Base-by-base conservation (phyloP, 441 rosid species). In the Capsella rubella region DNA sequence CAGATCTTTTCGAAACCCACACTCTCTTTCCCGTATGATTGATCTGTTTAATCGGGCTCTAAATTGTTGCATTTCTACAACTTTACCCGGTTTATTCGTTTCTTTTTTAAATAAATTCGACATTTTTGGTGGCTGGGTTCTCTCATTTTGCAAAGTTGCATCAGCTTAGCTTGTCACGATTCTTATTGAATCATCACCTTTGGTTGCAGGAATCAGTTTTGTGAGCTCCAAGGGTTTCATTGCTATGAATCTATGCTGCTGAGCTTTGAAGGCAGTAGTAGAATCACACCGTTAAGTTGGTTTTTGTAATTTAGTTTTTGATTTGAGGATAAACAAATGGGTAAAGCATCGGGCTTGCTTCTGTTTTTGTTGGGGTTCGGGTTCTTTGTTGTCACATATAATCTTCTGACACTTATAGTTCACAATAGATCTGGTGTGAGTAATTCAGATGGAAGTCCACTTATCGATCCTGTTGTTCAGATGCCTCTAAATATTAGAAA, bases 371-470 rank as follows among this genome's bases (percentile, higher is more conserved):
- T 92, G 74, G 86, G 83, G 76, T 71, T 85, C 35, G 96, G 93
- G 27, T 85, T 84, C 65, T 88, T 76, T 84, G 79, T 90, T 51
- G 90, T 83, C 2, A 84, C 89, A 9, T 92, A 90, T 60, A 92
- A 92, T 82, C 78, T 92, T 66, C 39, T 92, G 35, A 83, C 86
- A 4, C 69, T 84, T 84, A 65, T 83, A 35, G 67, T 81, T 34
- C 91, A 84, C 80, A 80, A 85, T 65, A 83, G 82, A 82, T 75
- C 82, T 18, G 15, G 53, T 62, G 79, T 71, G 77, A 80, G 69
- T 71, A 80, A 78, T 67, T 63, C 83, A 52, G 78, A 74, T 64
- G 83, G 71, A 42, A 73, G 77, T 60, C 28, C 79, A 15, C 73
- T 80, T 47, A 25, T 83, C 29, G 96, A 90, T 83, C 95, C 96